These are phyloP conservation scores for Pyrenophora graminea DNA, from an alignment of 2,329 filamentous ascomycete species.

Conservation along the genomic window DNA sequence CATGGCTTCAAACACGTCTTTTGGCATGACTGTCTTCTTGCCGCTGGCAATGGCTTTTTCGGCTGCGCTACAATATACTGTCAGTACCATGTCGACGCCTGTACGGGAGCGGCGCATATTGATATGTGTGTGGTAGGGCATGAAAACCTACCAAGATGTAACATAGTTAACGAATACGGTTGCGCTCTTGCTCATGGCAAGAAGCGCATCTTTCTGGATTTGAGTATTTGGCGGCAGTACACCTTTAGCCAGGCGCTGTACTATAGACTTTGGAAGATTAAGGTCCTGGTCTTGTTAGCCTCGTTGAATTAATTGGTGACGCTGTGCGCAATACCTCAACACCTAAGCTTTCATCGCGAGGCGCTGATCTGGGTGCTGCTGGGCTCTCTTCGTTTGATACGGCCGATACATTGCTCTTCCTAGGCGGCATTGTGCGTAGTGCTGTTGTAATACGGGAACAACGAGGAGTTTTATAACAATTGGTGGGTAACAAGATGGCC, in stretches of 20 bases:
- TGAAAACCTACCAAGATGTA: conserved; percentile 65
- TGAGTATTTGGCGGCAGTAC: conserved; percentile 80
- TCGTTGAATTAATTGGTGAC: neutral
- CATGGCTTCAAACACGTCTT: conserved; percentile 76
- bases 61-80: conserved; percentile 65
- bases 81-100: neutral
- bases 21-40: conserved; percentile 78
- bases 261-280: conserved; percentile 77
- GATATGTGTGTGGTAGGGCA: neutral
- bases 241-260: conserved; percentile 77
- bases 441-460: neutral
- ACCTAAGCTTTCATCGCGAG: conserved; percentile 49
- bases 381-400: conserved; percentile 45
- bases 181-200: conserved; percentile 79
- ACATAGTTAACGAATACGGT: conserved; percentile 85
- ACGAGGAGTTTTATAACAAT: neutral
- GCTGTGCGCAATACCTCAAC: conserved; percentile 47
- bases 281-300: conserved; percentile 57
- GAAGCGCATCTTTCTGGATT: conserved; percentile 79
- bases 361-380: conserved; percentile 26
- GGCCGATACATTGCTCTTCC: conserved; percentile 53
- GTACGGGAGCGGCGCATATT: neutral
- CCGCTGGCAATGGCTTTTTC: conserved; percentile 67
- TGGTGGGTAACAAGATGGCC: too few relatives aligned
- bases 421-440: conserved; percentile 49